Evolutionary conservation across 345 rosid genomes (phyloP), one percentile per base, ranked within the genome.

Genomic region (Excoecaria cochinchinensis): DNA sequence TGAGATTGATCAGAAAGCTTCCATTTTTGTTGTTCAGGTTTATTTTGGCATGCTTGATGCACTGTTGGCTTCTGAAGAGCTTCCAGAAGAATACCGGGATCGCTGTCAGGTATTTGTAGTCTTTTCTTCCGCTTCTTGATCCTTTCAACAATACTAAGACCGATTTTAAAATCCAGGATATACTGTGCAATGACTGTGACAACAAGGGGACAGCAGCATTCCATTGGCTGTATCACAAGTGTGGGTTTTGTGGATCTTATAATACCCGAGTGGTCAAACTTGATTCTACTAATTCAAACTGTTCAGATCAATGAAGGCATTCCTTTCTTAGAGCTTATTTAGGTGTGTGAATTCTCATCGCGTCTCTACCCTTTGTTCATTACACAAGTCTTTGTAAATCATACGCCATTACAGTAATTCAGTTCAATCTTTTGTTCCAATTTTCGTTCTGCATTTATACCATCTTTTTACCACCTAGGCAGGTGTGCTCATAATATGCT

Each of bases 151-250:
- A 39, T 61, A 21, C 46, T 51, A 58, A 67, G 12, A 31, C 58
- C 39, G 10, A 47, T 46, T 53, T 51, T 48, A 25, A 57, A 63
- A 72, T 82, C 53, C 86, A 90, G 97, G 91, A 88, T 39, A 84
- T 92, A 68, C 79, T 90, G 22, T 90, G 97, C 82, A 92, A 90
- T 52, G 97, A 92, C 67, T 92, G 97, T 65, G 91, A 90, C 75
- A 79, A 78, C 76, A 92, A 89, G 80, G 89, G 96, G 53, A 84
- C 79, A 0, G 77, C 94, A 48, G 74, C 73, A 59, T 92, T 92
- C 87, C 97, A 92, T 67, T 92, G 97, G 97, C 80, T 92, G 48
- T 90, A 92, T 82, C 97, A 92, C 78, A 92, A 92, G 81, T 92
- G 97, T 25, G 80, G 86, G 36, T 63, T 38, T 19, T 92, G 95